Evolutionary conservation across 257 asterid genomes (phyloP), one percentile per base, ranked within the genome.

Genomic region (Plantago major): DNA sequence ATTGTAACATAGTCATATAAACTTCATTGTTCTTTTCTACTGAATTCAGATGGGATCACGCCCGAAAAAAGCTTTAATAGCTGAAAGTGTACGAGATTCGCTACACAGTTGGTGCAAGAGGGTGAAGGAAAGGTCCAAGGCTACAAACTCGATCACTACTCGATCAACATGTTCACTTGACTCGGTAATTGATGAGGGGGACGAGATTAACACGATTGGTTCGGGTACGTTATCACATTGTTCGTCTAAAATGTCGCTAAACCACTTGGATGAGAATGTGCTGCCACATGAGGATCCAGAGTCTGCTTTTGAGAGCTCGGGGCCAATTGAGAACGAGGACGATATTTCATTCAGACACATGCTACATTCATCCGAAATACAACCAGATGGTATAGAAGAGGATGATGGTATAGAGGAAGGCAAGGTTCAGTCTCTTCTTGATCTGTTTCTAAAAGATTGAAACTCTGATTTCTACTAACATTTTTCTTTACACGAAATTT

Each of bases 51-150:
- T 85, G 98, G 98, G 98, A 30, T 78, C 95, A 4, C 86, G 85
- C 10, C 79, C 80, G 72, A 88, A 79, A 77, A 90, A 88, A 75
- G 96, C 98, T 6, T 49, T 90, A 71, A 78, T 90, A 0, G 96
- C 96, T 4, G 98, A 90, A 63, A 90, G 91, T 37, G 96, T 87
- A 22, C 73, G 96, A 5, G 88, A 82, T 0, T 90, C 98, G 0
- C 72, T 90, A n/a, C 95, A 90, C 63, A 85, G 89, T 70, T 90
- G 96, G 98, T 88, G 96, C 33, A 90, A 84, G 83, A 82, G 98
- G 65, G 97, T 83, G 61, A 87, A 83, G 73, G 81, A 69, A 38
- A 79, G 82, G 69, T 83, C 95, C 11, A 90, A 69, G 72, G 65
- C 84, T 1, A 26, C 72, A 17, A 86, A 75, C 46, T 87, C 96